These are phyloP conservation scores for Colletotrichum tropicicola DNA, from an alignment of 2,329 filamentous ascomycete genomes.

Conservation along the genomic window DNA sequence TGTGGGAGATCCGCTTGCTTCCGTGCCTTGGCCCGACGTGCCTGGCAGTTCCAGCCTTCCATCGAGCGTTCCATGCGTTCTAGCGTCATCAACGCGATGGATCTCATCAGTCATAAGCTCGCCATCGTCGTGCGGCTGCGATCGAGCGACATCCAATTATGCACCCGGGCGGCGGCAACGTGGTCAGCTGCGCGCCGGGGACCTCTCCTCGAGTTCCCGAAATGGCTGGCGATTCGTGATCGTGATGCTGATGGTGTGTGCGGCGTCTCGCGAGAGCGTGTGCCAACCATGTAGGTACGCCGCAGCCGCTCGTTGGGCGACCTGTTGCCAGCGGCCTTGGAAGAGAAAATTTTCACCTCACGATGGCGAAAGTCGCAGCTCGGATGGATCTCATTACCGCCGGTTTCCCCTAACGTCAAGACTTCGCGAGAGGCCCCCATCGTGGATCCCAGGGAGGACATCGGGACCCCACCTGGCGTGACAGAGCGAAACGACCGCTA, in stretches of 20 bases:
- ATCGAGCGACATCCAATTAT: slow-evolving; percentile 15
- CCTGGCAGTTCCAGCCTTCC: slow-evolving; percentile 24
- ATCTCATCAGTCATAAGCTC: slow-evolving; percentile 31
- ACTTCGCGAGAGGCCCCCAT: slow-evolving; percentile 29
- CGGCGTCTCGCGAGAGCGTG: background rate
- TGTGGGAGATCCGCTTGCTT: slow-evolving; percentile 28
- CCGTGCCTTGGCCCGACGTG: slow-evolving; percentile 20
- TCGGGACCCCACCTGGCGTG: slow-evolving; percentile 21
- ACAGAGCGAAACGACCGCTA: slow-evolving; percentile 22
- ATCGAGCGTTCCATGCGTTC: slow-evolving; percentile 20
- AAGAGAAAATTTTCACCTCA: slow-evolving; percentile 27
- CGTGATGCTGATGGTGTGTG: background rate
- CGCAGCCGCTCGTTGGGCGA: too few relatives aligned
- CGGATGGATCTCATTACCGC: slow-evolving; percentile 27
- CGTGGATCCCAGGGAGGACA: slow-evolving; percentile 7
- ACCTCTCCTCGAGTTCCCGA: slow-evolving; percentile 2
- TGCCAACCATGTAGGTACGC: background rate
- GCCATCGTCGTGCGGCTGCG: slow-evolving; percentile 19
- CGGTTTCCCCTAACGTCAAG: slow-evolving; percentile 32
- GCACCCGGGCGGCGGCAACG: slow-evolving; percentile 8
- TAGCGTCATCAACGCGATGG: slow-evolving; percentile 23
- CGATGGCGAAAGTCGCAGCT: slow-evolving; percentile 18
- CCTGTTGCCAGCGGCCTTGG: too few relatives aligned
- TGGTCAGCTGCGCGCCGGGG: slow-evolving; percentile 5
- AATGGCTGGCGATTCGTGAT: slow-evolving; percentile 2